A percentile compares a stretch with the other conserved stretches of the same genome.
These are phyloP conservation scores for Lepidium didymum DNA, from an alignment of 345 rosid species.

Conservation along the genomic window DNA sequence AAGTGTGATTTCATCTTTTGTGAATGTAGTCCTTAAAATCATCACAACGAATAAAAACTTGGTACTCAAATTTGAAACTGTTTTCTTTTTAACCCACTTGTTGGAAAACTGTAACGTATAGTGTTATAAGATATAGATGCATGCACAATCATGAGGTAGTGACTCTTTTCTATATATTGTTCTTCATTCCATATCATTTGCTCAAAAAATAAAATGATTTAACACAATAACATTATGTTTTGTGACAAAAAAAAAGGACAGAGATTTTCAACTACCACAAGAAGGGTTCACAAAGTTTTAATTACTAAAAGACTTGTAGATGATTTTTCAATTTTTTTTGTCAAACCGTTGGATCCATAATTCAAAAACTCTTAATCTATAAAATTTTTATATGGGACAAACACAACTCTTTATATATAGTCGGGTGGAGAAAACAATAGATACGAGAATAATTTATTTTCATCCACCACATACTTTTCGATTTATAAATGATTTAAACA, in stretches of 20 bases:
- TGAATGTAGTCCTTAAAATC: neutral
- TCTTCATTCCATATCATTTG: neutral
- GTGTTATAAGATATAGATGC: constrained; percentile 13
- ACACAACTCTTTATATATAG: too few species aligned
- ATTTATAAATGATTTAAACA: too few species aligned
- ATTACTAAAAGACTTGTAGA: neutral
- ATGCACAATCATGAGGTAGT: constrained; percentile 14
- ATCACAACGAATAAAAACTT: neutral
- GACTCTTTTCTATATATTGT: neutral
- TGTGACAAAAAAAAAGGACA: neutral
- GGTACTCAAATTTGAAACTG: neutral
- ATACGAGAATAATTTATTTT: too few species aligned
- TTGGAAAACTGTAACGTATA: neutral
- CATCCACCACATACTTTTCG: too few species aligned
- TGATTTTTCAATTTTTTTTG: too few species aligned
- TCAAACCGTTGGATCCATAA: too few species aligned
- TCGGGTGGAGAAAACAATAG: too few species aligned
- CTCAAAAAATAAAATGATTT: neutral
- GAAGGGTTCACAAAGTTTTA: neutral
- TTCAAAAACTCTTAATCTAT: too few species aligned
- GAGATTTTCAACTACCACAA: neutral
- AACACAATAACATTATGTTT: neutral
- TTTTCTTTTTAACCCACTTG: constrained; percentile 12
- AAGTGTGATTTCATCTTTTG: too few species aligned
- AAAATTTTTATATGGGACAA: too few species aligned